Conservation (phyloP, 2,329 filamentous ascomycete genomes). For the Hymenoscyphus albidus region DNA sequence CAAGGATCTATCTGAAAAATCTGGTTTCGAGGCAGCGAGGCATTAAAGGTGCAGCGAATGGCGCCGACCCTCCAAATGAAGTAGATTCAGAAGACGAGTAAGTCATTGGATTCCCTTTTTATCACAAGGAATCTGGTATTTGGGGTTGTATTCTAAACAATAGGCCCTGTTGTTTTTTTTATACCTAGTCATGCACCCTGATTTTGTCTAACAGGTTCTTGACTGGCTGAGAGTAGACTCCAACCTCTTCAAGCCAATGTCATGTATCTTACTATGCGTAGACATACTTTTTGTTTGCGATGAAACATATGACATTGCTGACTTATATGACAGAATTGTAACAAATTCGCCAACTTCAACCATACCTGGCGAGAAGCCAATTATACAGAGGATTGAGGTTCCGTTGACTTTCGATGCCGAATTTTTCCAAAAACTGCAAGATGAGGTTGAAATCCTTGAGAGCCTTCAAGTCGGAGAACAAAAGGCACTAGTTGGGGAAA, state of each 20-base stretch:
- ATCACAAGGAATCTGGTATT: not conserved
- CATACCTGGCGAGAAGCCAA: not conserved
- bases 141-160: not conserved
- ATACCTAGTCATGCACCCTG: not conserved
- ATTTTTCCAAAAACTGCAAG: conserved; percentile 74
- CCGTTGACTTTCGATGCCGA: conserved; percentile 72
- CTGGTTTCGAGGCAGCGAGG: conserved; percentile 37
- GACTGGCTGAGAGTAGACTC: not conserved
- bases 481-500: conserved; percentile 57
- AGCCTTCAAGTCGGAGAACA: conserved; percentile 61
- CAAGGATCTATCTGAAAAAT: conserved; percentile 58
- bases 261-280: not conserved
- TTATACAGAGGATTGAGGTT: conserved; percentile 54
- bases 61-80: not conserved
- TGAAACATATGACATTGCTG: not conserved
- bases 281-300: not conserved
- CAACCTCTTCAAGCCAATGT: not conserved
- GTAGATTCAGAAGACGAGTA: conserved; percentile 4
- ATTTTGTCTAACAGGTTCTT: not conserved
- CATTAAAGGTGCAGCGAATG: not conserved
- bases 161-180: not conserved
- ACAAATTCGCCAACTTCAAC: not conserved
- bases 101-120: not conserved
- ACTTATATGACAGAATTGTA: not conserved
- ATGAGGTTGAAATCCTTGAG: conserved; percentile 67